Base-by-base conservation (phyloP, 768 basidiomycete species). In the Tricholoma hemisulphureum region DNA sequence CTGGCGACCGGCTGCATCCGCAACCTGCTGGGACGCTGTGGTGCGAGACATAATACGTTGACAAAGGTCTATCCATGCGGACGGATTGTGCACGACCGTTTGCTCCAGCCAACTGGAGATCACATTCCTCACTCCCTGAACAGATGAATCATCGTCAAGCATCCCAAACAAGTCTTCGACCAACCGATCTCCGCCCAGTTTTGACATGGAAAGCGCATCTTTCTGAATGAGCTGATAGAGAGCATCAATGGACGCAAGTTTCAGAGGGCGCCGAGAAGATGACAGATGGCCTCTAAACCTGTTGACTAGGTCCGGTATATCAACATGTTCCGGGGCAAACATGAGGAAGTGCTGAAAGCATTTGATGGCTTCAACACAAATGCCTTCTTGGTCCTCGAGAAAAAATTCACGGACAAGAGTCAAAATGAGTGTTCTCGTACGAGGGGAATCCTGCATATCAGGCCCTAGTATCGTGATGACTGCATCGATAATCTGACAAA, bases 11-110 rank as follows among this genome's bases (percentile, higher is more conserved):
- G 85, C 81, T 4, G 85, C 84, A 58, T 91, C 85, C 1, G 81
- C 80, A 13, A 83, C 84, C 65, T 86, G 88, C 65, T 90, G 91
- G 2, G 88, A 86, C 1, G 91, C 92, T 4, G 93, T 94, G 10
- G 94, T 95, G 9, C 92, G 82, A 6, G 92, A 87, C 94, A 99
- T 98, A 67, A 99, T 98, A 23, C 94, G 80, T 71, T 98, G 96
- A 65, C 96, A 98, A 1, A 98, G 80, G 67, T 95, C 95, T 56
- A 99, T 97, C 97, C 97, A 99, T 1, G 95, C 97, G 0, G 91
- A 94, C 0, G 97, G 96, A 60, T 95, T 92, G 56, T 91, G 84
- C 18, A 91, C 80, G 1, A 93, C 95, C 0, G 97, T 98, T 71
- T 99, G 97, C 61, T 90, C 85, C 6, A 98, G 78, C 97, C 97